Evolutionary conservation across 192 early-diverging fungal species (phyloP), one percentile per base, ranked within the genome.

Genomic region (Cetraspora pellucida): DNA sequence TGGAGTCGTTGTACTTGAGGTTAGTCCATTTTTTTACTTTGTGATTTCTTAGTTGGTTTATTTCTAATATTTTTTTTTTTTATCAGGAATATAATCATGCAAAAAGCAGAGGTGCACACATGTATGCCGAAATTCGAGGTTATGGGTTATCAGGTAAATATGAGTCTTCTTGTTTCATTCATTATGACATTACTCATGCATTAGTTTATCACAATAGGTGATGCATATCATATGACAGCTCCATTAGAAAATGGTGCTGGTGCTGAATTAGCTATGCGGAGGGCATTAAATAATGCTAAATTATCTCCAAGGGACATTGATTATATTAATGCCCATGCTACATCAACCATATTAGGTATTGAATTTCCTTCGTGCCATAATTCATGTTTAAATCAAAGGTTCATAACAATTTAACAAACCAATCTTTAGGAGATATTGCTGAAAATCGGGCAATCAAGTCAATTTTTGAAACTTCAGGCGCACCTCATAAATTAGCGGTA

Each of bases 301-400:
- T 75, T 94, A 67, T 64, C 74, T 3, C 84, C 90, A 0, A 80
- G 80, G 14, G 90, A 91, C 60, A 82, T 98, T 27, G 91, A 90
- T 55, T 97, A 98, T 80, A 81, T 98, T 21, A 98, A 98, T 82
- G 95, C 95, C 0, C 97, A 98, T 80, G 97, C 97, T 2, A 98
- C 96, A 0, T 92, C 92, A 11, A 98, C 97, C 5, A 82, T 88
- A 46, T 80, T 91, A 72, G 91, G 90, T 87, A 37, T 37, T 37
- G 31, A 37, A 37, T 37, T 37, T 37, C 14, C 10, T 52, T 54
- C 19, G 50, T 13, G 50, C 16, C 2, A 4, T 0, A n/a, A 8
- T 59, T 59, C 2, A 21, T 27, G 3, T 8, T 23, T 27, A 27
- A 21, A 59, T 23, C 25, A 59, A 59, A 37, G 37, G 4, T 37